A percentile compares a stretch with the other conserved stretches of the same genome.
These are phyloP conservation scores for Arctium minus DNA, from an alignment of 129 eudicot species.

Conservation along the genomic window DNA sequence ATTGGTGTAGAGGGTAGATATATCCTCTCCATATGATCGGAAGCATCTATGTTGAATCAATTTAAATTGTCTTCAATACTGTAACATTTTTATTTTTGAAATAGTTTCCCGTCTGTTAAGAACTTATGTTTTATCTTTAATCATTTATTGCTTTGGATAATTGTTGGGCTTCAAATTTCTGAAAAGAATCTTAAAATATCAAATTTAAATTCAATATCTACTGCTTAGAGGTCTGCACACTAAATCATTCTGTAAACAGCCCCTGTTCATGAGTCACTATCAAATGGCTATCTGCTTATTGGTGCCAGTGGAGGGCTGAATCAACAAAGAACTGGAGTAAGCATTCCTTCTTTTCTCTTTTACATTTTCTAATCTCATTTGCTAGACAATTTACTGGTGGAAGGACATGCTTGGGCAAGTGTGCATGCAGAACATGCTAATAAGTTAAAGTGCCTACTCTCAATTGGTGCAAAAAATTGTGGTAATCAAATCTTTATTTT, in stretches of 20 bases:
- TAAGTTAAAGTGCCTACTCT: background rate
- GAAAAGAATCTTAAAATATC: background rate
- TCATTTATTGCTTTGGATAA: constrained; percentile 1
- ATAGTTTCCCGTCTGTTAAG: background rate
- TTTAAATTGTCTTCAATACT: constrained; percentile 6
- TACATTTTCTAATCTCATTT: background rate
- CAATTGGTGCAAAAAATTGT: background rate
- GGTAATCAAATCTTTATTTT: background rate
- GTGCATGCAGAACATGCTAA: background rate
- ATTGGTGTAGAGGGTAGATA: constrained; percentile 1
- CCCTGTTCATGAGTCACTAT: constrained; percentile 57
- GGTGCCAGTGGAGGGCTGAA: constrained; percentile 95
- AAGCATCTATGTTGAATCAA: constrained; percentile 1
- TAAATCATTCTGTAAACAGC: constrained; percentile 41
- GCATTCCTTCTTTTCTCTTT: constrained; percentile 9
- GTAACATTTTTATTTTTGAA: background rate
- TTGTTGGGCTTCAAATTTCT: background rate
- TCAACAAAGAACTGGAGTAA: constrained; percentile 91
- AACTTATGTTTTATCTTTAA: background rate
- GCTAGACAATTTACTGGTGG: background rate
- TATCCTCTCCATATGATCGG: background rate
- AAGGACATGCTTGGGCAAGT: background rate
- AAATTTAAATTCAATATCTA: background rate
- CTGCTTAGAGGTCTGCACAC: background rate
- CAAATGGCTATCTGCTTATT: constrained; percentile 90